Evolutionary conservation across 371 early-diverging fungal genomes (phyloP).

Genomic region (Syncephalastrum racemosum): DNA sequence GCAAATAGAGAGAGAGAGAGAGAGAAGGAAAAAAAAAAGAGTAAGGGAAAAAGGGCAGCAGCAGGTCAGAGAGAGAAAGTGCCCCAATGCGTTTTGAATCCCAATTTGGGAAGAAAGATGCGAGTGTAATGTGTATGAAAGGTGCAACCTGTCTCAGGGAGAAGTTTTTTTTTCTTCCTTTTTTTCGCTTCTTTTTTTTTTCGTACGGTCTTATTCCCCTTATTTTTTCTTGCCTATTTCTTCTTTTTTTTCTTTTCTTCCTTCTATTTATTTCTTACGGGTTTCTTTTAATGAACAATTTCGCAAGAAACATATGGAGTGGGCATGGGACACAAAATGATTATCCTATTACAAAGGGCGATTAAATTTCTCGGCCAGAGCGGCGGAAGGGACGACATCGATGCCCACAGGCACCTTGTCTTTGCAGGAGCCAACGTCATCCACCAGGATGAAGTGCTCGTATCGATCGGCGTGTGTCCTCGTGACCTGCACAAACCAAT

Average conservation of each 20-base stretch:
- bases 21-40: neutral
- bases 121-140: constrained; percentile 2
- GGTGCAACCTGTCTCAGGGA: neutral
- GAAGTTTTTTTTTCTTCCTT: neutral
- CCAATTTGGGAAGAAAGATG: constrained; percentile 1
- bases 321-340: too few relatives aligned
- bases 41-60: neutral
- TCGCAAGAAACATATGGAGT: too few relatives aligned
- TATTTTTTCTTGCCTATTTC: neutral
- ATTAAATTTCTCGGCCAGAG: too few relatives aligned
- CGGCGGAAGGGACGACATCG: too few relatives aligned
- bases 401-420: too few relatives aligned
- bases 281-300: too few relatives aligned
- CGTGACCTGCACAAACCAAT: neutral
- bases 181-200: neutral
- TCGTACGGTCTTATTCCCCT: neutral
- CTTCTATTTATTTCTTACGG: too few relatives aligned
- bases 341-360: too few relatives aligned
- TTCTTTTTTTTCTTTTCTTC: too few relatives aligned
- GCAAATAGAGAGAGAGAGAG: constrained; percentile 3
- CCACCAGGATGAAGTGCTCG: constrained; percentile 12
- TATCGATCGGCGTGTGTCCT: neutral
- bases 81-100: neutral
- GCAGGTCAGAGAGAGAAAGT: too few relatives aligned
- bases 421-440: constrained; percentile 23